Evolutionary conservation across 1,284 basidiomycete genomes (phyloP), one percentile per base, ranked within the genome.

Genomic region (Cryptococcus sp.): DNA sequence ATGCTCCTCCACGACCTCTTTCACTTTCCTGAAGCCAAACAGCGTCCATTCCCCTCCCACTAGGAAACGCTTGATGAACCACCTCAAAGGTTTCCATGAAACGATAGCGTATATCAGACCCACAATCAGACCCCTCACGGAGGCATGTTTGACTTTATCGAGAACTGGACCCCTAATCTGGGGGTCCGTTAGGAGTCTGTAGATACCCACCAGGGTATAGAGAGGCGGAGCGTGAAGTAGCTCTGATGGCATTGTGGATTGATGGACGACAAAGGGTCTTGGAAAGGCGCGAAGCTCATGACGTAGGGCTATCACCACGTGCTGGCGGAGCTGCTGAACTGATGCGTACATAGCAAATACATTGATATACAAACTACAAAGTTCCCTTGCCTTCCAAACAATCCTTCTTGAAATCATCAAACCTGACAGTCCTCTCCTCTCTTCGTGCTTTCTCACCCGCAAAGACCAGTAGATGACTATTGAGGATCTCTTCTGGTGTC

Each of bases 401-500:
- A 10, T 46, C 46, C 24, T 34, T 22, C 55, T 67, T 63, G 56
- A 72, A 77, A 43, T 63, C 50, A 10, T 55, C 64, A 50, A 72
- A 73, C 47, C 87, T 79, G 1, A 91, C 80, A 4, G 89, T 83
- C 10, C 64, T 76, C 11, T 84, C 85, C 58, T 85, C 81, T 51
- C 70, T 79, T 56, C 88, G 78, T 58, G 86, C 86, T 59, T 81
- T 78, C 76, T 91, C 88, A 37, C 87, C 87, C 46, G 88, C 88
- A 74, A 91, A 91, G 40, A 90, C 87, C 2, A 85, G 83, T 62
- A 91, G 67, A 74, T 91, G 88, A 60, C 85, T 87, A 67, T 80
- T 82, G 55, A 91, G 70, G 24, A 88, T 81, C 50, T 89, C 86
- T 11, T 77, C 74, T 0, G 87, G 66, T 11, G 86, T 86, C 37